phyloP scores from a whole-genome alignment of 2,329 filamentous ascomycete genomes.

The Microcyclospora pomicola region DNA sequence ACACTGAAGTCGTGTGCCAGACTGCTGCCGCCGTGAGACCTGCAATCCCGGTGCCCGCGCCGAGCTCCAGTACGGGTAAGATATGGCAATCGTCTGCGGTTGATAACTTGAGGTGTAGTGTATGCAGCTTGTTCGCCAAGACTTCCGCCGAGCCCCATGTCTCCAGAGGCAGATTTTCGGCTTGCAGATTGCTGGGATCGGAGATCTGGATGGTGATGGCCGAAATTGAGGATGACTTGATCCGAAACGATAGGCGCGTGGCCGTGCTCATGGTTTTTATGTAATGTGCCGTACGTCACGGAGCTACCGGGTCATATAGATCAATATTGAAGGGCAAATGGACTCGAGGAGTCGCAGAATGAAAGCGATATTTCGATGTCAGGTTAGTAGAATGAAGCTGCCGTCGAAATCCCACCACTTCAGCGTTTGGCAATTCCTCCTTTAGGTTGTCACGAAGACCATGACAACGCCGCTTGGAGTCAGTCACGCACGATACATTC shows the following conservation, averaged over 20 bases:
- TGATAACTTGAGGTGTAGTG: slow-evolving; percentile 13
- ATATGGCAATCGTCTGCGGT: background rate
- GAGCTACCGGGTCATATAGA: too few relatives aligned
- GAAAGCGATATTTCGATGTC: too few relatives aligned
- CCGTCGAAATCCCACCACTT: too few relatives aligned
- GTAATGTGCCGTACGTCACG: too few relatives aligned
- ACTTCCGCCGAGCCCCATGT: slow-evolving; percentile 28
- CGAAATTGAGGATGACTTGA: slow-evolving; percentile 1
- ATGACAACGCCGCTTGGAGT: too few relatives aligned
- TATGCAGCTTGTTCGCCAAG: slow-evolving; percentile 23
- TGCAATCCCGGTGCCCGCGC: slow-evolving; percentile 26
- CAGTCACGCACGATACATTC: too few relatives aligned
- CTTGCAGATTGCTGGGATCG: slow-evolving; percentile 6
- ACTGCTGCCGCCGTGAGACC: slow-evolving; percentile 23
- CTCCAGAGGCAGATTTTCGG: slow-evolving; percentile 25
- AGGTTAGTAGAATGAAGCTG: too few relatives aligned
- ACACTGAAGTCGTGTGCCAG: slow-evolving; percentile 17
- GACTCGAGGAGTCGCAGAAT: too few relatives aligned
- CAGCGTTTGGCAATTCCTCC: too few relatives aligned
- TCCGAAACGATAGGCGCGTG: slow-evolving; percentile 5
- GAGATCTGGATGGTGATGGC: slow-evolving; percentile 3
- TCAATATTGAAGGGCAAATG: too few relatives aligned
- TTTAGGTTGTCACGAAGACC: too few relatives aligned
- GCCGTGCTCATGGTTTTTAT: slow-evolving; percentile 7
- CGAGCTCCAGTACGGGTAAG: slow-evolving; percentile 23